Evolutionary conservation across 179 eudicot species (phyloP), one percentile per base, ranked within the genome.

Genomic region (Silene coronaria): DNA sequence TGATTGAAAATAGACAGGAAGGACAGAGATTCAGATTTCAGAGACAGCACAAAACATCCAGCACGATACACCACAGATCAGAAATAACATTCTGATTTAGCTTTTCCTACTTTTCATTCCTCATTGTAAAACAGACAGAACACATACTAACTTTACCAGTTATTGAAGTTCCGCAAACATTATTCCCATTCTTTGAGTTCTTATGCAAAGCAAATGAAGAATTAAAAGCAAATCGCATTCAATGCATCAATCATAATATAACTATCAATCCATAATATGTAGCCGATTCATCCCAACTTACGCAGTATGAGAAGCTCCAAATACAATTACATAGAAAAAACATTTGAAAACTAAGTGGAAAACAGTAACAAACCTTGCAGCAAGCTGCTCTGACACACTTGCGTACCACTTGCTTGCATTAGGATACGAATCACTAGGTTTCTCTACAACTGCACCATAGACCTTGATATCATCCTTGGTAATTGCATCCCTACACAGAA

Each of bases 391-490:
- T 10, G 92, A 85, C 5, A 96, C 89, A 4, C 76, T 24, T 5
- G 71, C 82, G 65, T 86, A 95, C 99, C 99, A 96, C 86, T 85
- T 81, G 85, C 88, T 80, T 21, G 91, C 99, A 73, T 86, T 93
- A 2, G 96, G 86, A 75, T 73, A 93, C 13, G 81, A 76, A 77
- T 83, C 85, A 34, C 80, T 73, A 1, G 97, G 96, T 78, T 85
- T 85, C 86, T 73, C 88, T 73, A 57, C 42, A 32, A 93, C 87
- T 17, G 91, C 92, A 1, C 88, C 91, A 55, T 84, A 95, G 1
- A 92, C 99, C 92, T 88, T 95, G 34, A 91, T 71, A 77, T 96
- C 99, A 84, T 93, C 98, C 82, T 91, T 91, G 19, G 93, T 87
- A 42, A 91, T 61, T 28, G 75, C 72, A 79, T 88, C 88, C 63